Evolutionary conservation across 352 stramenopile species (phyloP), one percentile per base, ranked within the genome.

Genomic region (Thalassiosira livingstoniorum): DNA sequence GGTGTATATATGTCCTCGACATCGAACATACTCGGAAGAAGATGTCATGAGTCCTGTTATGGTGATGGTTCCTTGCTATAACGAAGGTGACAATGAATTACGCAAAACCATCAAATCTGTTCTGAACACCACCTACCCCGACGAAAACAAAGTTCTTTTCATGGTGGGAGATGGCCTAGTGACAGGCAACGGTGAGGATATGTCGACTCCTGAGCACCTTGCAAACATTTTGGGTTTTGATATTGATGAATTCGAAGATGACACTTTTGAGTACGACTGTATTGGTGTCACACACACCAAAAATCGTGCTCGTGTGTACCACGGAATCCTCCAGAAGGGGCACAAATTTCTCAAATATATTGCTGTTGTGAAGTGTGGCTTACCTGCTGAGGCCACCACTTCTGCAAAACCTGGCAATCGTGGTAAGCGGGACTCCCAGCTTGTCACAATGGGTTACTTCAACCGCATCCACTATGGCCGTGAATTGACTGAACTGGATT

Each of bases 61-160:
- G 85, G 60, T 90, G 5, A 88, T 90, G 85, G 85, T 90, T 0
- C 85, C 85, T 21, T 90, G 85, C 63, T 90, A 90, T 37, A 90
- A 90, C 58, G 85, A 90, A 77, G 82, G 81, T n/a, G 85, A 90
- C 55, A 87, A 88, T 43, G 85, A 90, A 64, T 55, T 90, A 55
- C 69, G 78, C 31, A 90, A 90, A 54, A 89, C 85, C 11, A 90
- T 90, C 74, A 80, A 90, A 34, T 78, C 51, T 11, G 71, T 90
- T 0, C 21, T 88, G 25, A 75, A 89, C 25, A 89, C 80, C 4
- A 82, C 76, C 2, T 90, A 90, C 60, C 82, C 85, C 32, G 77
- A 85, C 29, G 81, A 88, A 43, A 88, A 90, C 60, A 90, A 90
- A 65, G 69, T 88, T 2, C 47, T 90, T 13, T 78, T 87, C 29